Conservation (phyloP, 106 monocot genomes). For the Gastrodia elata region DNA sequence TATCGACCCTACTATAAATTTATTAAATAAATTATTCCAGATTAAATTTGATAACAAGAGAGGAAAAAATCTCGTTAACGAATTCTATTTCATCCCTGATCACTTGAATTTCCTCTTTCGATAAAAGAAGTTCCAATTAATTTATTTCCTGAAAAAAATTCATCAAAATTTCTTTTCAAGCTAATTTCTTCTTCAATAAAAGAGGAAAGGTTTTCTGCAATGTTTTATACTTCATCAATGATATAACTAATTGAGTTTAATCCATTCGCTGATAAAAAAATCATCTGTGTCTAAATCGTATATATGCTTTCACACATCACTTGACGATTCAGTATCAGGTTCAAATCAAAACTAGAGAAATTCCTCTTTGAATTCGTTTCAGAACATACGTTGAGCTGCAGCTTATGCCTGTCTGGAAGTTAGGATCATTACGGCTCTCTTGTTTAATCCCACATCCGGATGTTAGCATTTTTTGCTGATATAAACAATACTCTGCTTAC, state of each 20-base stretch:
- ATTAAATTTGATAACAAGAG: too few species aligned
- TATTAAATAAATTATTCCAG: too few species aligned
- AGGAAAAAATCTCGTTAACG: slow-evolving; percentile 7
- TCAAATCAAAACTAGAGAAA: slow-evolving; percentile 35
- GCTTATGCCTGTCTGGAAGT: too few species aligned
- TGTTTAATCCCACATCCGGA: too few species aligned
- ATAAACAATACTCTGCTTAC: too few species aligned
- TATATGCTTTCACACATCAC: slow-evolving; percentile 43
- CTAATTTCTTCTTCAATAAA: neutral
- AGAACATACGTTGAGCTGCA: too few species aligned
- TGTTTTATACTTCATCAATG: neutral
- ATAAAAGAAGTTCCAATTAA: neutral
- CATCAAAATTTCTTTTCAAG: neutral
- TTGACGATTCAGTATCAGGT: slow-evolving; percentile 24
- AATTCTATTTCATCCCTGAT: neutral
- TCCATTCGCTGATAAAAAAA: slow-evolving; percentile 38
- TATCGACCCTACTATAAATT: too few species aligned
- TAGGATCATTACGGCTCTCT: too few species aligned
- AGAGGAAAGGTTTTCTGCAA: neutral
- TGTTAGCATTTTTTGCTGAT: too few species aligned
- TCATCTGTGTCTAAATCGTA: slow-evolving; percentile 41
- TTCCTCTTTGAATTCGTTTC: slow-evolving; percentile 11
- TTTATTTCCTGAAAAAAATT: neutral
- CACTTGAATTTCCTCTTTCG: neutral
- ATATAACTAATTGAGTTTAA: slow-evolving; percentile 7